phyloP scores from a whole-genome alignment of 345 rosid species.

The Sapria himalayana region DNA sequence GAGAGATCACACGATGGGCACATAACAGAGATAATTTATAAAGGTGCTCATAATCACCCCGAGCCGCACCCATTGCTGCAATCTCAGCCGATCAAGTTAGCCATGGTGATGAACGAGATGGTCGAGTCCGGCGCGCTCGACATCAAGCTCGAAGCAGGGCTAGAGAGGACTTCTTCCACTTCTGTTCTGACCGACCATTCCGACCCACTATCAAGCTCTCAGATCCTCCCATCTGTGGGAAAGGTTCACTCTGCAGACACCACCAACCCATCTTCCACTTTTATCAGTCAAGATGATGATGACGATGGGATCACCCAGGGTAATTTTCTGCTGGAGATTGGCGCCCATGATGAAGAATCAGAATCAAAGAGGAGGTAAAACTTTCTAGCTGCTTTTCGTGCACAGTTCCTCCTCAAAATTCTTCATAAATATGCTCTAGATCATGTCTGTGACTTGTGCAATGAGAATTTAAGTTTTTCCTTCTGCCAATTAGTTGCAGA shows the following conservation, averaged over 20 bases:
- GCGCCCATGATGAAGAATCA: conserved; percentile 61
- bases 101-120: too few species aligned
- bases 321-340: conserved; percentile 37
- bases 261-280: conserved; percentile 43
- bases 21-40: conserved; percentile 46
- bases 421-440: too few species aligned
- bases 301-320: conserved; percentile 51
- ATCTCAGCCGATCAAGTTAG: too few species aligned
- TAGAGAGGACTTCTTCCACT: conserved; percentile 49
- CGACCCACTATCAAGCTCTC: conserved; percentile 19
- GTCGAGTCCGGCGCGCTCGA: conserved; percentile 12
- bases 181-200: conserved; percentile 27
- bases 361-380: conserved; percentile 78
- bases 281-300: conserved; percentile 55
- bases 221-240: conserved; percentile 16
- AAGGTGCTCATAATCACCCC: conserved; percentile 36
- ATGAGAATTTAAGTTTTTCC: too few species aligned
- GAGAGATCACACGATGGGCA: conserved; percentile 42
- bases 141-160: conserved; percentile 16
- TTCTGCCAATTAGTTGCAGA: background rate
- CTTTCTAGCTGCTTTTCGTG: too few species aligned
- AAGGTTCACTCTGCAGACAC: conserved; percentile 23
- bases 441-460: too few species aligned
- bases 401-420: too few species aligned
- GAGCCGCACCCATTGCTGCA: conserved; percentile 27